These are phyloP conservation scores for Chytriomyces confervae DNA, from an alignment of 192 early-diverging fungal species.

Conservation along the genomic window DNA sequence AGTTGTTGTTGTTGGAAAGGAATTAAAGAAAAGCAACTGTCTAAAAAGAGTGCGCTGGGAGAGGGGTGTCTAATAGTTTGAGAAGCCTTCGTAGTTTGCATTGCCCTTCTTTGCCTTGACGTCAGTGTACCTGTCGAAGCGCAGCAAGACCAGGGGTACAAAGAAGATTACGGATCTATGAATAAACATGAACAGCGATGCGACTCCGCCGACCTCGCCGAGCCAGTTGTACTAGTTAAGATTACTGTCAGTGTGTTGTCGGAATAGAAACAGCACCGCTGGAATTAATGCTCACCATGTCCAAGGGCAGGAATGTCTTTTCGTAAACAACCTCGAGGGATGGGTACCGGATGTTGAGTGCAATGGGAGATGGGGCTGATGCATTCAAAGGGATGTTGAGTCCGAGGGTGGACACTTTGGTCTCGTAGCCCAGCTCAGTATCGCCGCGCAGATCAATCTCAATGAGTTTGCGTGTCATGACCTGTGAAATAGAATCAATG, in stretches of 20 bases:
- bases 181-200: conserved; percentile 45
- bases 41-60: not conserved
- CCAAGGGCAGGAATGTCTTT: conserved; percentile 49
- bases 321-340: conserved; percentile 51
- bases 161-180: conserved; percentile 37
- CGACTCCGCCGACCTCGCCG: conserved; percentile 52
- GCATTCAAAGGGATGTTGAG: conserved; percentile 27
- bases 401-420: conserved; percentile 42
- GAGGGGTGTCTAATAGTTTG: conserved; percentile 34
- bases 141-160: conserved; percentile 38
- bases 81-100: conserved; percentile 44
- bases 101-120: conserved; percentile 38
- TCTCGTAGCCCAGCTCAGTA: conserved; percentile 41
- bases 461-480: conserved; percentile 42
- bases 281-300: conserved; percentile 46
- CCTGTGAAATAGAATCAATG: not conserved
- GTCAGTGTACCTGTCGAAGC: conserved; percentile 44
- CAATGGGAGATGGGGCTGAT: conserved; percentile 22
- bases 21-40: not conserved
- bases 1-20: not conserved
- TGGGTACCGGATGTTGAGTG: conserved; percentile 50
- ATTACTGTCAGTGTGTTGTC: not conserved
- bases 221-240: conserved; percentile 54
- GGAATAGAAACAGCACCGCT: not conserved
- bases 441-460: conserved; percentile 36